Conservation (phyloP, 805 yeast species). For the Candida sithepensis region DNA sequence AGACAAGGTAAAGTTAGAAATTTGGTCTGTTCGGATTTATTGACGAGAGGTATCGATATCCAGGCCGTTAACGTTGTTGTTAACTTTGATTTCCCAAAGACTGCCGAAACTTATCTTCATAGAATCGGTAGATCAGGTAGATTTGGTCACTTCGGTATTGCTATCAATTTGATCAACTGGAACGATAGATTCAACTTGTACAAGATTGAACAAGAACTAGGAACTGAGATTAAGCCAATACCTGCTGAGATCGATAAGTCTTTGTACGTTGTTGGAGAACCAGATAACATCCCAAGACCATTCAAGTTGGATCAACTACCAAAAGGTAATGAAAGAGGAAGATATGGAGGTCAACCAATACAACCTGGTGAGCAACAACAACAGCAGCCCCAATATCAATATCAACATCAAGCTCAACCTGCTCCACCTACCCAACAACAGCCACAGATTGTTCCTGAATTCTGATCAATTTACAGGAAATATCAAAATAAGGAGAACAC, state of each 20-base stretch:
- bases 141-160: constrained; percentile 97
- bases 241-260: constrained; percentile 90
- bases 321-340: constrained; percentile 27
- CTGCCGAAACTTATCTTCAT: constrained; percentile 95
- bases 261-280: constrained; percentile 81
- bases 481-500: not conserved
- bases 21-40: constrained; percentile 91
- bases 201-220: constrained; percentile 94
- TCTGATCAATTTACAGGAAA: constrained; percentile 1
- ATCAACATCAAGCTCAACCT: not conserved
- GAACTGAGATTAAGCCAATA: constrained; percentile 95
- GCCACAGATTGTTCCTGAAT: constrained; percentile 14
- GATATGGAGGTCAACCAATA: constrained; percentile 28
- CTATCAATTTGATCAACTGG: constrained; percentile 95
- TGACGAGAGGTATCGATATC: constrained; percentile 98
- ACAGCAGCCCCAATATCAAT: constrained; percentile 18
- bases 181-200: constrained; percentile 90
- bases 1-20: constrained; percentile 98
- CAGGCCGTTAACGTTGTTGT: constrained; percentile 98
- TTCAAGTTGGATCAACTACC: constrained; percentile 62
- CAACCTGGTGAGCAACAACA: constrained; percentile 24
- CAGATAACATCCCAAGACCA: constrained; percentile 79
- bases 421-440: constrained; percentile 3
- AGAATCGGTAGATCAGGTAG: constrained; percentile 99
- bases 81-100: constrained; percentile 97